Percentiles rank a stretch among this genome's conserved stretches.
Evolutionary conservation across 495 filamentous ascomycete genomes (phyloP).

Genomic region (Penicillium soppii): DNA sequence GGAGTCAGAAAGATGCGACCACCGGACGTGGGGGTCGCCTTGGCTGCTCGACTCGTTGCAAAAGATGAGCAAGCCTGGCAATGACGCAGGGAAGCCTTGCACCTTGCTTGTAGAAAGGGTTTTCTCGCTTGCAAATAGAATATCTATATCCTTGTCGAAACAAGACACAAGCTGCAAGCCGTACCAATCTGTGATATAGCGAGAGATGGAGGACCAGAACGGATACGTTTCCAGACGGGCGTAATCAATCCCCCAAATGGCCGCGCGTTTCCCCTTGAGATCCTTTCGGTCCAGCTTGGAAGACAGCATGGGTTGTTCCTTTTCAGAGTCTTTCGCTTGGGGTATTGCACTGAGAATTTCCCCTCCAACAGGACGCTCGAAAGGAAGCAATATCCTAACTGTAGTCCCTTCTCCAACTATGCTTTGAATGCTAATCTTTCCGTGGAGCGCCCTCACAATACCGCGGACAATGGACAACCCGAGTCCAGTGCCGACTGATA

Average conservation of each 20-base stretch:
- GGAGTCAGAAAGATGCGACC: slow-evolving; percentile 23
- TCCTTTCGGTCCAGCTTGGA: slow-evolving; percentile 15
- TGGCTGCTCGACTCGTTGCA: slow-evolving; percentile 19
- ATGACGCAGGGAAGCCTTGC: slow-evolving; percentile 11
- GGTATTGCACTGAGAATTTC: not conserved
- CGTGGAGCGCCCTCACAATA: slow-evolving; percentile 47
- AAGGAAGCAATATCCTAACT: slow-evolving; percentile 44
- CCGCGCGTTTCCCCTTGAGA: slow-evolving; percentile 9
- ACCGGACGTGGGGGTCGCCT: slow-evolving; percentile 11
- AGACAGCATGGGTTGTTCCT: slow-evolving; percentile 9
- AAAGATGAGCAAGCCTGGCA: slow-evolving; percentile 18
- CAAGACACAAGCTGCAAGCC: slow-evolving; percentile 35
- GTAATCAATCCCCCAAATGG: slow-evolving; percentile 19
- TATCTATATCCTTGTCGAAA: slow-evolving; percentile 19
- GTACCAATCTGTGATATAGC: slow-evolving; percentile 40
- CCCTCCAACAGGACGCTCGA: slow-evolving; percentile 26
- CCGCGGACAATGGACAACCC: slow-evolving; percentile 52
- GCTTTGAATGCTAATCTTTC: slow-evolving; percentile 49
- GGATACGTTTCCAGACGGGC: not conserved
- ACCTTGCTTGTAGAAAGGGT: slow-evolving; percentile 12
- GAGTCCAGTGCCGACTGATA: slow-evolving; percentile 45
- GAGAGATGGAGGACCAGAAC: slow-evolving; percentile 14
- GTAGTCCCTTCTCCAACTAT: slow-evolving; percentile 45
- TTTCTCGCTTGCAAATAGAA: slow-evolving; percentile 37
- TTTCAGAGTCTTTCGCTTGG: not conserved